Conservation (phyloP, 2,329 filamentous ascomycete species). For the Hypoxylon sp. region DNA sequence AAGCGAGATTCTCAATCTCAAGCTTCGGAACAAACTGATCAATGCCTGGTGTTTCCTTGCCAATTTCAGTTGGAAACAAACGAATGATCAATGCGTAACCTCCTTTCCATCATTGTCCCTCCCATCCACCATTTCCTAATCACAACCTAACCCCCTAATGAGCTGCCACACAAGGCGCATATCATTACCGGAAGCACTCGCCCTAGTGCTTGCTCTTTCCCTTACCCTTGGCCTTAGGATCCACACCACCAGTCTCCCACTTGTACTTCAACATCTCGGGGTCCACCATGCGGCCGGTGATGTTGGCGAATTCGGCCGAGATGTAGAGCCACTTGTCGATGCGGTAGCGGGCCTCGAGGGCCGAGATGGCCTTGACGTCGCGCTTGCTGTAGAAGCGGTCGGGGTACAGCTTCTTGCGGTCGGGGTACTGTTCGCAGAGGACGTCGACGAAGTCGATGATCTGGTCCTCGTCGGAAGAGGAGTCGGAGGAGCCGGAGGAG, state of each 20-base stretch:
- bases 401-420: conserved; percentile 20
- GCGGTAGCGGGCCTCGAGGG: conserved; percentile 48
- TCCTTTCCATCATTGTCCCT: too few species aligned
- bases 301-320: conserved; percentile 50
- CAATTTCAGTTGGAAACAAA: not conserved
- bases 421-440: not conserved
- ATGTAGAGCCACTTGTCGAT: conserved; percentile 47
- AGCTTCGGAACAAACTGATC: not conserved
- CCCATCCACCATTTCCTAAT: too few species aligned
- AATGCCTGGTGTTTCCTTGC: not conserved
- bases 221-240: too few species aligned
- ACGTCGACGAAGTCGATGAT: not conserved
- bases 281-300: conserved; percentile 47
- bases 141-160: too few species aligned
- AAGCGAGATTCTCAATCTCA: too few species aligned
- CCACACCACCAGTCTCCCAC: conserved; percentile 35
- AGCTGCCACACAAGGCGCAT: too few species aligned
- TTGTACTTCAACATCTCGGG: conserved; percentile 46
- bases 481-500: too few species aligned
- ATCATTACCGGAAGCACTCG: too few species aligned
- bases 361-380: conserved; percentile 47
- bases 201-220: too few species aligned
- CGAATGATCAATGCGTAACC: too few species aligned
- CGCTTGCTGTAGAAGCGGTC: conserved; percentile 45
- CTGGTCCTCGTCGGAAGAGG: too few species aligned